Evolutionary conservation across 148 eudicot species (phyloP).

Genomic region (Silene latifolia): DNA sequence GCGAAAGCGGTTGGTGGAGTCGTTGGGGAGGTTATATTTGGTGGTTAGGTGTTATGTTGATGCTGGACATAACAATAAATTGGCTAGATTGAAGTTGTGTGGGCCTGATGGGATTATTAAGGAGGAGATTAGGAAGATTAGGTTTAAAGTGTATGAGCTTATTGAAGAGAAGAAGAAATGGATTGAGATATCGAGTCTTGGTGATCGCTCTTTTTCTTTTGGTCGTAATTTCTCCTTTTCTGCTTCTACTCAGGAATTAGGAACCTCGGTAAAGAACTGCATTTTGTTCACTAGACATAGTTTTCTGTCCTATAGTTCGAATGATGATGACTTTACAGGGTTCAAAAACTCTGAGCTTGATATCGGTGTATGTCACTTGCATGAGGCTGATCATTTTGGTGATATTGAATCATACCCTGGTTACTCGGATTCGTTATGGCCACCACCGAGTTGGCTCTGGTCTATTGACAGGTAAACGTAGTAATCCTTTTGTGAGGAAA

Average conservation of each 20-base stretch:
- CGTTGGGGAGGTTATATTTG: too few species aligned
- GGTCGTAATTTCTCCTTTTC: constrained; percentile 20
- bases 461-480: neutral
- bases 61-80: too few species aligned
- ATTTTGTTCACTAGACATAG: constrained; percentile 2
- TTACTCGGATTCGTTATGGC: constrained; percentile 11
- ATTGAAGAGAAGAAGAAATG: neutral
- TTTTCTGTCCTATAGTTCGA: neutral
- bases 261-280: constrained; percentile 6
- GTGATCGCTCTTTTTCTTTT: constrained; percentile 16
- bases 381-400: neutral
- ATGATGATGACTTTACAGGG: neutral
- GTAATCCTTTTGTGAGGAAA: too few species aligned
- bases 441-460: constrained; percentile 25
- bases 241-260: neutral
- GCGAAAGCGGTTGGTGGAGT: too few species aligned
- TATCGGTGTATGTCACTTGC: constrained; percentile 12
- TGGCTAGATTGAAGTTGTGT: too few species aligned
- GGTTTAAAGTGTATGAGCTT: constrained; percentile 12
- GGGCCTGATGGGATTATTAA: too few species aligned
- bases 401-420: constrained; percentile 4
- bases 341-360: neutral
- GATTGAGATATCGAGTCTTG: constrained; percentile 9
- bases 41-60: too few species aligned
- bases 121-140: too few species aligned